These are phyloP conservation scores for Oryza glaberrima DNA, from an alignment of 176 grass and related monocot species.

Conservation along the genomic window DNA sequence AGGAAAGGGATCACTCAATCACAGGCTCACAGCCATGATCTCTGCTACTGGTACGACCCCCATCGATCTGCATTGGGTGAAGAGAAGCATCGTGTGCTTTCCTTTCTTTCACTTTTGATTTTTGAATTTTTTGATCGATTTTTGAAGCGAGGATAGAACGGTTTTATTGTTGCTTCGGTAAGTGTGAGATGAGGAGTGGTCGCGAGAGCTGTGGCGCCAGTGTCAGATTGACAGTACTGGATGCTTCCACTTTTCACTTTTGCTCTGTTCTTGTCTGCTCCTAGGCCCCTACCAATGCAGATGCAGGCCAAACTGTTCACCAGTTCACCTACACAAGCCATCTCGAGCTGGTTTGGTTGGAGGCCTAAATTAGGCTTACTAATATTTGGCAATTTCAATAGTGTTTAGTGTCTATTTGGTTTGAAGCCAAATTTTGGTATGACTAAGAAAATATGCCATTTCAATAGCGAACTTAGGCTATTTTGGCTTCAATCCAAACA, in stretches of 20 bases:
- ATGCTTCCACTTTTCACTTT: constrained; percentile 61
- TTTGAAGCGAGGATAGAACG: not conserved
- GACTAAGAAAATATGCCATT: no score
- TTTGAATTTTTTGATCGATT: constrained; percentile 3
- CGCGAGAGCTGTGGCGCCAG: not conserved
- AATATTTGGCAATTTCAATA: no score
- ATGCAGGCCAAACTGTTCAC: constrained; percentile 5
- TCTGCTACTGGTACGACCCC: constrained; percentile 19
- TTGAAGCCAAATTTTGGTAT: no score
- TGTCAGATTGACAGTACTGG: constrained; percentile 47
- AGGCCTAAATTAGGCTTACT: no score
- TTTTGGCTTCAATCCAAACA: no score
- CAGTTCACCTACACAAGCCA: not conserved
- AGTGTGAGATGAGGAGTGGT: constrained; percentile 3
- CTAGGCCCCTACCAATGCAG: constrained; percentile 5
- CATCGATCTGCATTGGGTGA: constrained; percentile 45
- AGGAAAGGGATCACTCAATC: not conserved
- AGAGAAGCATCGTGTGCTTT: constrained; percentile 4
- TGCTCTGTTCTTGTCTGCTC: constrained; percentile 42
- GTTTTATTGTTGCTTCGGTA: not conserved
- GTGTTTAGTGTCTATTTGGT: no score
- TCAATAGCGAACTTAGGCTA: no score
- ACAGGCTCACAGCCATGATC: constrained; percentile 33
- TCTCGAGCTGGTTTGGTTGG: no score
- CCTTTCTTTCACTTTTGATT: constrained; percentile 38